Evolutionary conservation across 2,329 filamentous ascomycete genomes (phyloP).

Genomic region (Cryphonectria naterciae): DNA sequence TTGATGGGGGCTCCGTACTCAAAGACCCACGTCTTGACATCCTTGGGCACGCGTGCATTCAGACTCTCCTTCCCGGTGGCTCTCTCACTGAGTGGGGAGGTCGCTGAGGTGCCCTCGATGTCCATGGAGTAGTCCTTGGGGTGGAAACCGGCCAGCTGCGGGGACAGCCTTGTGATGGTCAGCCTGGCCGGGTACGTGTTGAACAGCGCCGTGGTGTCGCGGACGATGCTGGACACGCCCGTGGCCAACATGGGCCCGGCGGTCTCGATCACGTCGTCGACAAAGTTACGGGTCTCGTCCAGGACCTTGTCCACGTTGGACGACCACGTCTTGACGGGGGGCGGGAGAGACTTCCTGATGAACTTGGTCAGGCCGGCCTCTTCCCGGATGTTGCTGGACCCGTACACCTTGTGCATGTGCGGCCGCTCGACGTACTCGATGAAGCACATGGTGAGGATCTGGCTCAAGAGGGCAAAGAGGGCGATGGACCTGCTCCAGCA

Average conservation of each 20-base stretch:
- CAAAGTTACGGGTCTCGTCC: constrained; percentile 82
- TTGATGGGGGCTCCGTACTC: constrained; percentile 90
- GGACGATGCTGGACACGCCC: constrained; percentile 83
- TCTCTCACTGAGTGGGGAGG: constrained; percentile 58
- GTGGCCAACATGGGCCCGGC: constrained; percentile 85
- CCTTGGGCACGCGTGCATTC: constrained; percentile 67
- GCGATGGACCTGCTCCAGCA: constrained; percentile 89
- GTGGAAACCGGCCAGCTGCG: constrained; percentile 79
- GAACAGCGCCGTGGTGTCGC: constrained; percentile 85
- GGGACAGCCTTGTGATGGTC: constrained; percentile 77
- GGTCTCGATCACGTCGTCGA: constrained; percentile 87
- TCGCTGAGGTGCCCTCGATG: constrained; percentile 67
- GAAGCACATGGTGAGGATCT: constrained; percentile 83
- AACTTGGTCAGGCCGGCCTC: constrained; percentile 93
- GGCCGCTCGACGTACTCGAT: constrained; percentile 93
- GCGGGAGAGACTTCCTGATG: constrained; percentile 82
- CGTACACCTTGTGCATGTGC: constrained; percentile 98
- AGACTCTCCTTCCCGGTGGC: constrained; percentile 75
- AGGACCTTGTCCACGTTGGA: constrained; percentile 86
- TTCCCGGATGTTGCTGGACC: constrained; percentile 71
- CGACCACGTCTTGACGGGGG: constrained; percentile 80
- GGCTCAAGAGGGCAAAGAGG: constrained; percentile 81
- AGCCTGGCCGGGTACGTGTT: constrained; percentile 87
- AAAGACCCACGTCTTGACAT: constrained; percentile 76
- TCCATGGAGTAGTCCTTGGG: constrained; percentile 78